A percentile compares a stretch with the other conserved stretches of the same genome.
phyloP scores from a whole-genome alignment of 352 stramenopile species.

The Globisporangium irregulare region DNA sequence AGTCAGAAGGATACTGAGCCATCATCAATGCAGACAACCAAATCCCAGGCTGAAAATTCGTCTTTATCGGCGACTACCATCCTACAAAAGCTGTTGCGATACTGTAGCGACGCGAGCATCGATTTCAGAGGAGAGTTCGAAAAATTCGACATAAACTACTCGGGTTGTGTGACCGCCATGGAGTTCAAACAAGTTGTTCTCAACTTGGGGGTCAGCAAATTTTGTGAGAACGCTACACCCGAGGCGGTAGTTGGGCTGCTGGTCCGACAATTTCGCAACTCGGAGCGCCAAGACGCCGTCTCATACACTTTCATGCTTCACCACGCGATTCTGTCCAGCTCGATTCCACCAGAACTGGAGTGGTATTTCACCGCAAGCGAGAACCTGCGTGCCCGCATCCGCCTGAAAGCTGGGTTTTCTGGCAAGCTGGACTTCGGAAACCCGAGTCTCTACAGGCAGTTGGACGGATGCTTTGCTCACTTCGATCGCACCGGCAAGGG shows the following conservation, averaged over 20 bases:
- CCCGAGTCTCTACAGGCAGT: conserved; percentile 22
- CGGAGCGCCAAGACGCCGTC: conserved; percentile 29
- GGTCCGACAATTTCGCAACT: conserved; percentile 46
- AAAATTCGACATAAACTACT: conserved; percentile 38
- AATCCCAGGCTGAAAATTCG: not conserved
- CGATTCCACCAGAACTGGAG: conserved; percentile 8
- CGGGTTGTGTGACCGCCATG: conserved; percentile 35
- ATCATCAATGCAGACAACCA: not conserved
- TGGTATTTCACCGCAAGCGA: conserved; percentile 34
- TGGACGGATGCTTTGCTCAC: conserved; percentile 61
- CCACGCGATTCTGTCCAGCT: conserved; percentile 11
- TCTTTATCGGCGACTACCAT: conserved; percentile 1
- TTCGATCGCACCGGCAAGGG: conserved; percentile 59
- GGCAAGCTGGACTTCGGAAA: conserved; percentile 30
- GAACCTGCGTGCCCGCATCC: conserved; percentile 42
- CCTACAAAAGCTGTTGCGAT: conserved; percentile 26
- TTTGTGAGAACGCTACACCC: conserved; percentile 15
- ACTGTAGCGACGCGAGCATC: conserved; percentile 36
- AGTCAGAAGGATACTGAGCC: not conserved
- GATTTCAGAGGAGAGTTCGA: conserved; percentile 59
- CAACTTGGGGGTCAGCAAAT: conserved; percentile 30
- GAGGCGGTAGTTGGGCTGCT: conserved; percentile 50
- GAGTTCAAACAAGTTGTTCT: conserved; percentile 57
- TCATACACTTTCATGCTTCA: conserved; percentile 38
- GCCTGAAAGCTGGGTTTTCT: conserved; percentile 28